Percentiles rank a stretch among this genome's conserved stretches.
Evolutionary conservation across 495 filamentous ascomycete species (phyloP).

Genomic region (Neohortaea acidophila): DNA sequence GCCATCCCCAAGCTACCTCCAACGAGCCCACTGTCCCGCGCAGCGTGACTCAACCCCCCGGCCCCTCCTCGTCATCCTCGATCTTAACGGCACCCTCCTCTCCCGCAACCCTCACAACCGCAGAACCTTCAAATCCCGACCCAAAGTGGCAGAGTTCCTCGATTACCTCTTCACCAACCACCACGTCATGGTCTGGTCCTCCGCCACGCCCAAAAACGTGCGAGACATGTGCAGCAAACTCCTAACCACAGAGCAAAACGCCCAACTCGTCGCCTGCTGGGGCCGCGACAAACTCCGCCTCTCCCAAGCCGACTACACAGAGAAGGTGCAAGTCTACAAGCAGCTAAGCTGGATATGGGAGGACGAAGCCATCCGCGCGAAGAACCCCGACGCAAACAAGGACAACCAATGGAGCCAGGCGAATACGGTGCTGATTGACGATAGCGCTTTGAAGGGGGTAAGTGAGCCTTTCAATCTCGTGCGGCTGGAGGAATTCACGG

Average conservation of each 20-base stretch:
- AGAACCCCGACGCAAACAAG: constrained; percentile 31
- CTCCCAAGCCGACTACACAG: constrained; percentile 40
- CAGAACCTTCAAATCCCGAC: constrained; percentile 44
- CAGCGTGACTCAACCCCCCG: too few species aligned
- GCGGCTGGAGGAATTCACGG: constrained; percentile 59
- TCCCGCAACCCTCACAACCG: constrained; percentile 46
- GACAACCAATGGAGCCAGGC: constrained; percentile 48
- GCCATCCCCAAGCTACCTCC: too few species aligned
- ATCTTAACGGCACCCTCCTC: constrained; percentile 85
- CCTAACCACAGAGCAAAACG: constrained; percentile 31
- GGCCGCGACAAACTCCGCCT: constrained; percentile 66
- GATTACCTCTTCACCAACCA: constrained; percentile 49
- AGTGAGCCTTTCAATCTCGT: constrained; percentile 75
- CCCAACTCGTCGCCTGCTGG: constrained; percentile 54
- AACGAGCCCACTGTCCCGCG: too few species aligned
- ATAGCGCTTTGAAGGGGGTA: constrained; percentile 59
- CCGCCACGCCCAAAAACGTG: constrained; percentile 59
- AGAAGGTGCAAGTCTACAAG: constrained; percentile 81
- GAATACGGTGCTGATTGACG: constrained; percentile 87
- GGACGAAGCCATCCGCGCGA: constrained; percentile 33
- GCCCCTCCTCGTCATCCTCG: constrained; percentile 63
- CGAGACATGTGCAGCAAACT: constrained; percentile 40
- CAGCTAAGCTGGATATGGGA: constrained; percentile 57
- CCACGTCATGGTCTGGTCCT: constrained; percentile 81
- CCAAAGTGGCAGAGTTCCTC: constrained; percentile 50